Evolutionary conservation across 805 yeast species (phyloP).

Genomic region (Kodamaea nitidulidarum): DNA sequence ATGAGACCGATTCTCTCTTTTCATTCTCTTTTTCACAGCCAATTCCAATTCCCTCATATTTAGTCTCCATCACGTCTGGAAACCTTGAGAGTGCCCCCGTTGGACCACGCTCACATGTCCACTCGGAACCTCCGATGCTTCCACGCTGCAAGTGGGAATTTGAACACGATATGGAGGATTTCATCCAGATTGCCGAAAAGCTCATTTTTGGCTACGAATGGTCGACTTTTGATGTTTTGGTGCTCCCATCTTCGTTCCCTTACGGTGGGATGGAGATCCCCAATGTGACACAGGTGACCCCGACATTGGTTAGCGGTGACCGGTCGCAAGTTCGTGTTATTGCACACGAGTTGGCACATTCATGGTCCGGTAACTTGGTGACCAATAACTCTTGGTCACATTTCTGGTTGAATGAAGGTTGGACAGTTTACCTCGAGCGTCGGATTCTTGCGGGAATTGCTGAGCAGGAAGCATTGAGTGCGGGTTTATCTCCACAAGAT

Average conservation of each 20-base stretch:
- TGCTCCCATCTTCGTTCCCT: slow-evolving; percentile 74
- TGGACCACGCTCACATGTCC: slow-evolving; percentile 86
- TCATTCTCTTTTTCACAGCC: slow-evolving; percentile 59
- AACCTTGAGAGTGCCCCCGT: slow-evolving; percentile 61
- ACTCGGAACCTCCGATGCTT: slow-evolving; percentile 68
- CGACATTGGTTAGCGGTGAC: slow-evolving; percentile 81
- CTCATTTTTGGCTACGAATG: slow-evolving; percentile 79
- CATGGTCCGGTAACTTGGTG: slow-evolving; percentile 89
- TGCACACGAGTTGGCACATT: slow-evolving; percentile 90
- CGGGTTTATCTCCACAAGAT: slow-evolving; percentile 9
- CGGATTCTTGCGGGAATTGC: slow-evolving; percentile 66
- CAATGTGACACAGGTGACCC: slow-evolving; percentile 85
- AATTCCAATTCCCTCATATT: slow-evolving; percentile 81
- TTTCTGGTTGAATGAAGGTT: slow-evolving; percentile 93
- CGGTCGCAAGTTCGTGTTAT: slow-evolving; percentile 82
- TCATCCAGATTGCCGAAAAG: slow-evolving; percentile 72
- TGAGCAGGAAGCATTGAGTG: slow-evolving; percentile 18
- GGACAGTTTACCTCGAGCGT: slow-evolving; percentile 91
- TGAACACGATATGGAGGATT: slow-evolving; percentile 73
- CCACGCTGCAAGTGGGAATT: slow-evolving; percentile 75
- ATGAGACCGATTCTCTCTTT: too few relatives aligned
- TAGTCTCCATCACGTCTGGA: slow-evolving; percentile 83
- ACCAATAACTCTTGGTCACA: slow-evolving; percentile 92
- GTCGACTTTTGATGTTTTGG: slow-evolving; percentile 75
- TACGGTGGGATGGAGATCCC: slow-evolving; percentile 97